phyloP scores from a whole-genome alignment of 768 basidiomycete species.

The Amanita pallidorosea region DNA sequence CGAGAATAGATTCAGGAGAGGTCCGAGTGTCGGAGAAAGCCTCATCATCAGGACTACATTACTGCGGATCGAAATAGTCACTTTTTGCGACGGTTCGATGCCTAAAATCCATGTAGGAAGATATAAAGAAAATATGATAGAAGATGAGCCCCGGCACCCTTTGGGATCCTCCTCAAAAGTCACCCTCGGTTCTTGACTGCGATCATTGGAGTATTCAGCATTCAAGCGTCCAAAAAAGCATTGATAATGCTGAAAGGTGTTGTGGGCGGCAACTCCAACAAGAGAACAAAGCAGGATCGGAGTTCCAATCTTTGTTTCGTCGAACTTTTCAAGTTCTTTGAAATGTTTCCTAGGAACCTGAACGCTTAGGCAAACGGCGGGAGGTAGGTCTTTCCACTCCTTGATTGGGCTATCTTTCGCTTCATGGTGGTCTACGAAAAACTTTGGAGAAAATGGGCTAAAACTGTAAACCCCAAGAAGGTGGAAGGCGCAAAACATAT shows the following conservation, averaged over 20 bases:
- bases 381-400: conserved; percentile 22
- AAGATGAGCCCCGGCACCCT: conserved; percentile 14
- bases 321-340: conserved; percentile 15
- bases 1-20: conserved; percentile 13
- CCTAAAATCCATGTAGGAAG: conserved; percentile 15
- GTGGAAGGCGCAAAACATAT: conserved; percentile 26
- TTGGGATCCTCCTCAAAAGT: conserved; percentile 11
- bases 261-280: background rate
- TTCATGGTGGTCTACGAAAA: conserved; percentile 1
- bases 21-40: conserved; percentile 12
- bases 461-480: conserved; percentile 17
- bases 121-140: conserved; percentile 13
- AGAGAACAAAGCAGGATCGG: conserved; percentile 8
- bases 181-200: conserved; percentile 3
- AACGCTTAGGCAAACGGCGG: conserved; percentile 25
- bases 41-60: background rate
- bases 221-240: background rate
- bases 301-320: conserved; percentile 9
- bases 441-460: conserved; percentile 4
- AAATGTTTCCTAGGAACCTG: conserved; percentile 23
- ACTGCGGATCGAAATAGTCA: conserved; percentile 10
- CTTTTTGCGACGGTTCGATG: conserved; percentile 5
- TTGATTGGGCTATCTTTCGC: conserved; percentile 15
- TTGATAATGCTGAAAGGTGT: conserved; percentile 11
- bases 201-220: conserved; percentile 5